Conservation (phyloP, 108 stramenopile genomes). For the Fistulifera pelliculosa region DNA sequence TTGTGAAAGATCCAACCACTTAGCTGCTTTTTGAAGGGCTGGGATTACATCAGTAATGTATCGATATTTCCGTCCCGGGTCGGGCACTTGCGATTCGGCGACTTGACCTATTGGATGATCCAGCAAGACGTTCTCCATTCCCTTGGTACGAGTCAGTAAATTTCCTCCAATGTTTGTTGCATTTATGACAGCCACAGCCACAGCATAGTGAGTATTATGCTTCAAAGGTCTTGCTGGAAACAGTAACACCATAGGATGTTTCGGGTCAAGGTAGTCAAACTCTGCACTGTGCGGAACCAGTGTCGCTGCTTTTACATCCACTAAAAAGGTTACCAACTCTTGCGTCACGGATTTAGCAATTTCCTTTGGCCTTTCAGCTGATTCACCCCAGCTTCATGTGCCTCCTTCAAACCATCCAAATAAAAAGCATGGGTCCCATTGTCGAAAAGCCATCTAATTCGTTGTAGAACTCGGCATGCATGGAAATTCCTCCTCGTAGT, state of each 20-base stretch:
- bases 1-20: conserved; percentile 19
- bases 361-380: conserved; percentile 32
- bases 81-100: conserved; percentile 7
- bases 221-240: conserved; percentile 49
- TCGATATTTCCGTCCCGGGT: no score
- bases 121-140: conserved; percentile 33
- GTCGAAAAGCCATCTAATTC: conserved; percentile 75
- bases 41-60: conserved; percentile 27
- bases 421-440: conserved; percentile 67
- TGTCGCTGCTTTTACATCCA: conserved; percentile 31
- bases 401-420: conserved; percentile 51
- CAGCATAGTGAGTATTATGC: conserved; percentile 64
- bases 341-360: conserved; percentile 41
- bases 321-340: conserved; percentile 50
- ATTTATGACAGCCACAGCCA: conserved; percentile 42
- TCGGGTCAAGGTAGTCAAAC: conserved; percentile 53
- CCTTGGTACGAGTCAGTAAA: conserved; percentile 29
- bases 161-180: conserved; percentile 32
- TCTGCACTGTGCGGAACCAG: conserved; percentile 68
- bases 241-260: conserved; percentile 43
- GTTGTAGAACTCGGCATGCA: conserved; percentile 38
- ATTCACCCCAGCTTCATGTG: conserved; percentile 13
- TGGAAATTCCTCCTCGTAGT: conserved; percentile 22
- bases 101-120: not conserved
- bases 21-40: conserved; percentile 29